Evolutionary conservation across 2,329 filamentous ascomycete genomes (phyloP).

Genomic region (Penicillium sp.): DNA sequence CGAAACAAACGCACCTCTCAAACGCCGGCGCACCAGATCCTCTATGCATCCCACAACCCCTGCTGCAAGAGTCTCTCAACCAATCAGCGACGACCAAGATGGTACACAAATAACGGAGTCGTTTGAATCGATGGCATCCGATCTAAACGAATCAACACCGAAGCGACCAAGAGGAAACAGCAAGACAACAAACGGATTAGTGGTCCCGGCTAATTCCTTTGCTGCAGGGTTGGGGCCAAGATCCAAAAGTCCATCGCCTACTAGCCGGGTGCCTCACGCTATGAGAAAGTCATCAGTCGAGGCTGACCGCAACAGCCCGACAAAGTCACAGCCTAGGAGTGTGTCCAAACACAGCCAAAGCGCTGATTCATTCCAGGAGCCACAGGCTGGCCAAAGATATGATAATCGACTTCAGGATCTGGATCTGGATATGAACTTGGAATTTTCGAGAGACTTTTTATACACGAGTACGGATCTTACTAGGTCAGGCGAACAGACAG

Average conservation of each 20-base stretch:
- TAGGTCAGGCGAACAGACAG: constrained; percentile 18
- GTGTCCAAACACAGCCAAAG: constrained; percentile 11
- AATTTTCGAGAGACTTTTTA: constrained; percentile 37
- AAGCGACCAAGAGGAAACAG: constrained; percentile 29
- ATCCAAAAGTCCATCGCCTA: constrained; percentile 6
- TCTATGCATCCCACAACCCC: constrained; percentile 10
- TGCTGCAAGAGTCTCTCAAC: constrained; percentile 9
- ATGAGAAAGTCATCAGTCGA: constrained; percentile 26
- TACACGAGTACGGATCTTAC: constrained; percentile 35
- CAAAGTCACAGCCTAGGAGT: constrained; percentile 19
- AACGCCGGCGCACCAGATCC: constrained; percentile 20
- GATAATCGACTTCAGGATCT: constrained; percentile 27
- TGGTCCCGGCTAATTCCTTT: not conserved
- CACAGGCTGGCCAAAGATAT: constrained; percentile 6
- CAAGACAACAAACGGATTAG: constrained; percentile 13
- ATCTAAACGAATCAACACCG: constrained; percentile 21
- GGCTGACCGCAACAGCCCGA: constrained; percentile 27
- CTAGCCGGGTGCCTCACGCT: constrained; percentile 1
- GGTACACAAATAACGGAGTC: constrained; percentile 21
- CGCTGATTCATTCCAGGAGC: constrained; percentile 7
- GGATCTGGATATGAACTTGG: constrained; percentile 35
- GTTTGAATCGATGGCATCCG: constrained; percentile 21
- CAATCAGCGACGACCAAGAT: constrained; percentile 20
- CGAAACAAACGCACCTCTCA: constrained; percentile 13
- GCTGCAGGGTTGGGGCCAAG: constrained; percentile 4